Evolutionary conservation across 208 protist species (phyloP), one percentile per base, ranked within the genome.

Genomic region (Naegleria gruberi): DNA sequence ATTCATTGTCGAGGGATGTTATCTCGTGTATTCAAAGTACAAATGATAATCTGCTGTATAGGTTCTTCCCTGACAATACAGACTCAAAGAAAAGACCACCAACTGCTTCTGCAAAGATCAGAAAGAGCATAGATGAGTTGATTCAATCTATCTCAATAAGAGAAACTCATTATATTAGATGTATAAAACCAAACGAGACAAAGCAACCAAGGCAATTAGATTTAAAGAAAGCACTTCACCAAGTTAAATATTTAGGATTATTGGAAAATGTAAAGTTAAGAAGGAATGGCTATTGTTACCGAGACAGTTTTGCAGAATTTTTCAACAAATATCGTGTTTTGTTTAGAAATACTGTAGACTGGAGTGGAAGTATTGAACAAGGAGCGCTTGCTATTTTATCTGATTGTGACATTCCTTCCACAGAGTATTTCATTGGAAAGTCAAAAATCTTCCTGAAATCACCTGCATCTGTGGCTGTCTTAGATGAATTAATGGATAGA

Each of bases 151-250:
- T 99, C 7, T 95, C 95, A 92, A 93, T 91, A 82, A 98, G 96
- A 90, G 95, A 93, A 15, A 97, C 97, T 19, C 96, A 98, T 92
- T 98, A 98, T 93, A 95, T 98, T 87, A 94, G 97, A 83, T 97
- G 97, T 47, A 97, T 98, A 91, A 98, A 98, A 90, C 96, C 97
- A 1, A 98, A 99, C 91, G 96, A 97, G n/a, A 93, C 95, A 81
- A 98, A 98, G 90, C 92, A 91, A 51, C 91, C 93, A 5, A 91
- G 94, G 85, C 92, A 94, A 65, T 96, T 98, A 44, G 96, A 97
- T 86, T 94, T 94, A 34, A 91, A 93, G 30, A 93, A 95, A 8
- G 96, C 98, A 65, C 87, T 95, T 87, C 96, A 98, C 91, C 97
- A 99, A 89, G 94, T 98, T 46, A 96, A 97, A 92, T 98, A 98